These are phyloP conservation scores for Calophaca sinica DNA, from an alignment of 306 rosid genomes.

Conservation along the genomic window DNA sequence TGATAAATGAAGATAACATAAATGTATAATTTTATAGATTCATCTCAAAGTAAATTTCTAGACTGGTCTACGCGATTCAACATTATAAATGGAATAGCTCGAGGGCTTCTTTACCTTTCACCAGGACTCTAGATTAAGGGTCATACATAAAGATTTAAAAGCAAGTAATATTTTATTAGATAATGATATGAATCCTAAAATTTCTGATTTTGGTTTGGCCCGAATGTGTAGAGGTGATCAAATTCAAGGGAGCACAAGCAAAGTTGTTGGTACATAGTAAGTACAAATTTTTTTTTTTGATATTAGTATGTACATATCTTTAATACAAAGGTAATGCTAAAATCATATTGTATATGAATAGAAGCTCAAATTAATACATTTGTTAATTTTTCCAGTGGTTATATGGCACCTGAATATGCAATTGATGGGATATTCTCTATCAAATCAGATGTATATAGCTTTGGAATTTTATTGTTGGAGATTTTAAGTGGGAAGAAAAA, in stretches of 20 bases:
- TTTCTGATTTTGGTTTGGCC: conserved; percentile 43
- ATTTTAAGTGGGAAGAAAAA: conserved; percentile 29
- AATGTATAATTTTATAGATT: neutral
- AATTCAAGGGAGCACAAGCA: conserved; percentile 21
- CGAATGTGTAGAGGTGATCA: conserved; percentile 37
- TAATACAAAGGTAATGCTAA: too few species aligned
- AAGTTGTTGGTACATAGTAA: conserved; percentile 43
- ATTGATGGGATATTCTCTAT: conserved; percentile 30
- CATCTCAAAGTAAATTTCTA: neutral
- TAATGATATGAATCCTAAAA: conserved; percentile 14
- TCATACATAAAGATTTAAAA: conserved; percentile 35
- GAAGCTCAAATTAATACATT: neutral
- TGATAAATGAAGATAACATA: too few species aligned
- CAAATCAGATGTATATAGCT: conserved; percentile 39
- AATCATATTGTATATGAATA: neutral
- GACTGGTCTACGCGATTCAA: neutral
- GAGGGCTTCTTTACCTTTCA: conserved; percentile 39
- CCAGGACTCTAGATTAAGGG: conserved; percentile 40
- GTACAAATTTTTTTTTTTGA: neutral
- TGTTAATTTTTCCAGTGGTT: neutral
- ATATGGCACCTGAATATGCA: conserved; percentile 41
- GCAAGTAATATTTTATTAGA: conserved; percentile 39
- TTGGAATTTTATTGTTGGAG: neutral
- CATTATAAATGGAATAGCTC: conserved; percentile 27
- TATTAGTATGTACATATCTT: too few species aligned